phyloP scores from a whole-genome alignment of 345 rosid species.

The Luvunga scandens region DNA sequence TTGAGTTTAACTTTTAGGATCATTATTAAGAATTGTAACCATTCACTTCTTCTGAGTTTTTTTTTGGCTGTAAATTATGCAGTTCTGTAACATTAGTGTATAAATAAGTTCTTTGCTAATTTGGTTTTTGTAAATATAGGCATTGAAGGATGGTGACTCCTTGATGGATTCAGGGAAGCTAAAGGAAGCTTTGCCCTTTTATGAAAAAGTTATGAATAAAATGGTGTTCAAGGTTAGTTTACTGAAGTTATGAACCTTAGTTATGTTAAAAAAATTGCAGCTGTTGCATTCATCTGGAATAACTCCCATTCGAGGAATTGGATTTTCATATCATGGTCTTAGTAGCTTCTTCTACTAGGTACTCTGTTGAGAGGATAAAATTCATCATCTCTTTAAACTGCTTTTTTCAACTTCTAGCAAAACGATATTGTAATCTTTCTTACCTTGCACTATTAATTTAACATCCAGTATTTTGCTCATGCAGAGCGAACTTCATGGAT shows the following conservation, averaged over 20 bases:
- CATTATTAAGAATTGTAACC: background rate
- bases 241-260: background rate
- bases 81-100: background rate
- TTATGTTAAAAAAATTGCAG: background rate
- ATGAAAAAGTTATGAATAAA: slow-evolving; percentile 63
- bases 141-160: slow-evolving; percentile 63
- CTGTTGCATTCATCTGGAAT: background rate
- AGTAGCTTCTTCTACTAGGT: background rate
- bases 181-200: slow-evolving; percentile 65
- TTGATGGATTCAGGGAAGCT: slow-evolving; percentile 82
- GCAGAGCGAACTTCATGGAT: slow-evolving; percentile 90
- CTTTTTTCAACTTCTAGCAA: background rate
- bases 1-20: background rate
- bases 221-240: slow-evolving; percentile 66
- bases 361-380: background rate
- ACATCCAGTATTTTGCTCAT: slow-evolving; percentile 2
- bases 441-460: background rate
- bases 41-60: background rate
- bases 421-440: background rate
- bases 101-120: slow-evolving; percentile 8
- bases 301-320: background rate
- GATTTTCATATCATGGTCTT: background rate
- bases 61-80: background rate
- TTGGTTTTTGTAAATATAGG: slow-evolving; percentile 38
- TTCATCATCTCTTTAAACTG: background rate